Conservation (phyloP, 805 yeast species). For the Candida tibetensis region DNA sequence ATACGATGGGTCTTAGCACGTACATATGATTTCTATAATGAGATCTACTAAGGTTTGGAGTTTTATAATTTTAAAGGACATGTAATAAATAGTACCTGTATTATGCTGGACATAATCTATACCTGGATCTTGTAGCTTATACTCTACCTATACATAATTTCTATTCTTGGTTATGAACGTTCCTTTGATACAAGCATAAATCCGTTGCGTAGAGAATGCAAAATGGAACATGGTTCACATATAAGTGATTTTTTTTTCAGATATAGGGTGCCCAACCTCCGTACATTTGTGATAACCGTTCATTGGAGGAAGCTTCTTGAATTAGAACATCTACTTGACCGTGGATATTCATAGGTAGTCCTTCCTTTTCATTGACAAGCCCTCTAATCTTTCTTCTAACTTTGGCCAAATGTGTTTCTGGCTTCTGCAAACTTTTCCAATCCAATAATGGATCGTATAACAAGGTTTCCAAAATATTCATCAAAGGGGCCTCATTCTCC, state of each 20-base stretch:
- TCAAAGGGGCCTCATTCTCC: constrained; percentile 74
- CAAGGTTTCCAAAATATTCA: constrained; percentile 90
- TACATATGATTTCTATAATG: too few relatives aligned
- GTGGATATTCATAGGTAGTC: constrained; percentile 81
- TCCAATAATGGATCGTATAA: constrained; percentile 89
- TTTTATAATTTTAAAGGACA: too few relatives aligned
- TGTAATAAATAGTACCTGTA: too few relatives aligned
- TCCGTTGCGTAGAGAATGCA: too few relatives aligned
- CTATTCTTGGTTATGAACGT: too few relatives aligned
- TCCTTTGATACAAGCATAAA: too few relatives aligned
- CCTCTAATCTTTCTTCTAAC: constrained; percentile 83
- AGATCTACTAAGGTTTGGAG: too few relatives aligned
- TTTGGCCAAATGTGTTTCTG: constrained; percentile 67
- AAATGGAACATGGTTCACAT: neutral
- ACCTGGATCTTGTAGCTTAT: too few relatives aligned
- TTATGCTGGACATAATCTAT: too few relatives aligned
- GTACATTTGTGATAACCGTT: constrained; percentile 79
- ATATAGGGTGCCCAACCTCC: constrained; percentile 75
- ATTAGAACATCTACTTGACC: constrained; percentile 92
- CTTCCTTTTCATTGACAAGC: constrained; percentile 70
- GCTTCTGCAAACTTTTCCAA: constrained; percentile 54
- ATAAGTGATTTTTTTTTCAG: constrained; percentile 10
- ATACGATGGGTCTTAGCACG: too few relatives aligned
- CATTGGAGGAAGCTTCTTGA: constrained; percentile 72
- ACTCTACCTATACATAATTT: too few relatives aligned